Evolutionary conservation across 257 asterid species (phyloP), one percentile per base, ranked within the genome.

Genomic region (Echites panduratus): DNA sequence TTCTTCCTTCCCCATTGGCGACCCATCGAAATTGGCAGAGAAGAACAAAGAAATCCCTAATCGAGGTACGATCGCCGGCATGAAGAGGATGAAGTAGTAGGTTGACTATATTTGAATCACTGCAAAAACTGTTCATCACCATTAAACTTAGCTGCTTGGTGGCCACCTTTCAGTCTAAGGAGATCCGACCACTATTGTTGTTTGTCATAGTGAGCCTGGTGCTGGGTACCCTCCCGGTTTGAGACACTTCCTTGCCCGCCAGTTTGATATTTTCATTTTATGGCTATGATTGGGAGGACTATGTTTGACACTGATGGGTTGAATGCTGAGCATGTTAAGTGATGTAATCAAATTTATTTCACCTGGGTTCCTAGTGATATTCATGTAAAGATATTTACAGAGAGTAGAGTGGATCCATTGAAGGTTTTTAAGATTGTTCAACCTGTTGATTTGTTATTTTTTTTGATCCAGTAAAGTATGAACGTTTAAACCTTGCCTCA

Each of bases 181-280:
- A 68, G 70, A 58, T 73, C 70, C 20, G 40, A 66, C 65, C 76
- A 20, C 73, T 35, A 63, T 89, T 71, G 96, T 89, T 24, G 76
- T 93, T 27, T 93, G 98, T 78, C 98, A 93, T 71, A 93, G 97
- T 75, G 98, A 93, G 69, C 98, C 98, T 2, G 98, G 98, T 76
- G 97, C 96, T 70, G 90, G 97, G 98, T 69, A 84, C 35, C 98
- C 98, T 66, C 96, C 97, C 78, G 89, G 70, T 93, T 82, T 73
- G 72, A 89, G 35, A 93, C 97, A 75, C 77, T 75, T 2, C 95
- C 98, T 5, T 93, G 98, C 80, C 98, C 96, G 0, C 90, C 89
- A 0, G 11, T 68, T 0, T 85, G 76, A 24, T 90, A 83, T 69
- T 85, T 79, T 57, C 43, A 66, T 66, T 87, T 77, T 72, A 89